Conservation (phyloP, 345 rosid species). For the Eucalyptus urophylla region DNA sequence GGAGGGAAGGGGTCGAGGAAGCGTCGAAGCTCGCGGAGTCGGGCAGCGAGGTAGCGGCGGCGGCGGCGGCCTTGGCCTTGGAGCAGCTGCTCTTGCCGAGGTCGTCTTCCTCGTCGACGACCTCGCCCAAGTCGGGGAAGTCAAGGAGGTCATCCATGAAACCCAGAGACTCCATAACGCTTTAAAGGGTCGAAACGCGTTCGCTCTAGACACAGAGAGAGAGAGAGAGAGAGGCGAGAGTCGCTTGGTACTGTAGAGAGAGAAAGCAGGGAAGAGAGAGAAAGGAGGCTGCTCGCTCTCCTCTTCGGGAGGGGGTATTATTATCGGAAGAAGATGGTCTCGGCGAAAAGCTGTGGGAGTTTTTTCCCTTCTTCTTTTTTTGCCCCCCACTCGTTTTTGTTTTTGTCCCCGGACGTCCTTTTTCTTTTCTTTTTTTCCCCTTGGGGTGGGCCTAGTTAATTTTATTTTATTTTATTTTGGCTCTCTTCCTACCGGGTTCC, state of each 20-base stretch:
- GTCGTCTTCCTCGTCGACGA: not conserved
- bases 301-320: not conserved
- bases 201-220: not conserved
- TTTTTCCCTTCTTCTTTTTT: not conserved
- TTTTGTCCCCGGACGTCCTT: not conserved
- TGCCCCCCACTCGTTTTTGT: not conserved
- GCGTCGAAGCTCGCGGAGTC: not conserved
- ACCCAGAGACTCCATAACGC: not conserved
- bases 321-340: not conserved
- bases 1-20: not conserved
- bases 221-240: not conserved
- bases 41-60: not conserved
- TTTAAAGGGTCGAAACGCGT: not conserved
- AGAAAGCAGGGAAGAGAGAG: not conserved
- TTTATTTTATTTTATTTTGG: not conserved
- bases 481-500: not conserved
- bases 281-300: not conserved
- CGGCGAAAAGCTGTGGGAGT: not conserved
- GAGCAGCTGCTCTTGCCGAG: not conserved
- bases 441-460: not conserved
- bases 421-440: not conserved
- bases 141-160: not conserved
- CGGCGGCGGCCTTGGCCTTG: not conserved
- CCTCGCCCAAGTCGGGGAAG: not conserved
- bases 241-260: not conserved